Percentiles rank a stretch among this genome's conserved stretches.
phyloP scores from a whole-genome alignment of 139 green algal species.

The Chlorella sorokiniana region DNA sequence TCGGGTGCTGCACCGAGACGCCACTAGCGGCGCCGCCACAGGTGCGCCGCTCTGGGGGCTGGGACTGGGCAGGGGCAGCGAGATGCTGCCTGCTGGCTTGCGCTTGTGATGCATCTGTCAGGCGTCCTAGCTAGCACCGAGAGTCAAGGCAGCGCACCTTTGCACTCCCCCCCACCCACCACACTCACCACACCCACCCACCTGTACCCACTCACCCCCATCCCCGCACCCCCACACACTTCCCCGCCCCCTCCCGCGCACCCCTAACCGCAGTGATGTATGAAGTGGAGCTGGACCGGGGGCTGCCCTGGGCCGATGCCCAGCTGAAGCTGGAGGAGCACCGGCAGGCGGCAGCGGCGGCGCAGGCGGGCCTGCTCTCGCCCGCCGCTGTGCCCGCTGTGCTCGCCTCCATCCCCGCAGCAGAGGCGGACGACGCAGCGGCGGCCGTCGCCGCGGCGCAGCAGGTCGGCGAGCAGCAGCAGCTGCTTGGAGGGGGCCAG shows the following conservation, averaged over 20 bases:
- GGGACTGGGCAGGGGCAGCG: too few relatives aligned
- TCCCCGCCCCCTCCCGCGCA: neutral
- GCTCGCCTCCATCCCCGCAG: neutral
- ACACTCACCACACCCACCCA: neutral
- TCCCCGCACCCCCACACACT: neutral
- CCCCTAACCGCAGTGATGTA: slow-evolving; percentile 45
- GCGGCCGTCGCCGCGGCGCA: neutral
- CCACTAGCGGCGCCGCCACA: slow-evolving; percentile 1
- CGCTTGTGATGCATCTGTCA: too few relatives aligned
- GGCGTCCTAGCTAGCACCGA: too few relatives aligned
- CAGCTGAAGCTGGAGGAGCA: slow-evolving; percentile 38
- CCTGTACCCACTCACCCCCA: neutral
- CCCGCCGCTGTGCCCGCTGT: neutral
- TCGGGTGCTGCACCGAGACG: slow-evolving; percentile 6
- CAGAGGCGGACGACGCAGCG: neutral
- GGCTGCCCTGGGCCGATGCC: slow-evolving; percentile 50
- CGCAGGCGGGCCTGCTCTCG: neutral
- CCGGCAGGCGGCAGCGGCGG: neutral
- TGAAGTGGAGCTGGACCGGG: slow-evolving; percentile 54
- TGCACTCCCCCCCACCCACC: too few relatives aligned
- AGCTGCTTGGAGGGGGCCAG: neutral
- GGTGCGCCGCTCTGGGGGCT: too few relatives aligned
- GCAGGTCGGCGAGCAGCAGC: neutral
- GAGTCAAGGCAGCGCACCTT: too few relatives aligned
- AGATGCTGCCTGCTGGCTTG: too few relatives aligned